Conservation (phyloP, 305 asterid species). For the Fraxinus sp. region DNA sequence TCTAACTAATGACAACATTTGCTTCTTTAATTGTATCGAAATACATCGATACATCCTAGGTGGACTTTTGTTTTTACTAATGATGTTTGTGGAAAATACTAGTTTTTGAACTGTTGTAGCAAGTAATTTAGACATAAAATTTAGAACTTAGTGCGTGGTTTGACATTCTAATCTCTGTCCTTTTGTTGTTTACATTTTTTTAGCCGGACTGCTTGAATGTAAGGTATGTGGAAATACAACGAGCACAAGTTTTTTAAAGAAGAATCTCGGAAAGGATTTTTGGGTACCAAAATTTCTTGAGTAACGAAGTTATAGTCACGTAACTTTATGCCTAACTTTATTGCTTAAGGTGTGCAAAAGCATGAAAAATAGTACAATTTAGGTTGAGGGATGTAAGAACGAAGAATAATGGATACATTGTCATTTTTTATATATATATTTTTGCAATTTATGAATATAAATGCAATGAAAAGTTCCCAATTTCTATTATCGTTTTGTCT, state of each 20-base stretch:
- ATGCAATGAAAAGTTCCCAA: neutral
- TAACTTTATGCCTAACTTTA: neutral
- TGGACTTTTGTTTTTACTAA: slow-evolving; percentile 31
- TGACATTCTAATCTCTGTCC: slow-evolving; percentile 42
- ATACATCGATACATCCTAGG: slow-evolving; percentile 57
- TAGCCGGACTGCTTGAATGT: slow-evolving; percentile 33
- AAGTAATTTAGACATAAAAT: slow-evolving; percentile 24
- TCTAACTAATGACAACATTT: slow-evolving; percentile 31
- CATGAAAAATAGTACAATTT: neutral
- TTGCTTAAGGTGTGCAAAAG: neutral
- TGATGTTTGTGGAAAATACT: slow-evolving; percentile 18
- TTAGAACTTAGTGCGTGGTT: slow-evolving; percentile 28
- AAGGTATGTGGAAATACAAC: neutral
- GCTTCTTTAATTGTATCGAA: slow-evolving; percentile 53
- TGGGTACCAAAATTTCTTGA: neutral
- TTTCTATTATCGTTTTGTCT: neutral
- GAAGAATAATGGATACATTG: neutral
- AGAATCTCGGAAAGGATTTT: neutral
- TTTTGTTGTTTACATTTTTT: slow-evolving; percentile 38
- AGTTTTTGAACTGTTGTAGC: slow-evolving; percentile 10
- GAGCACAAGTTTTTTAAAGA: neutral
- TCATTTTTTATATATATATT: neutral
- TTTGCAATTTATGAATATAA: neutral
- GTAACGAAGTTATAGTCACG: neutral
- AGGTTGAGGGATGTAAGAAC: neutral